Conservation (phyloP, 2,329 filamentous ascomycete species). For the Lizonia empirigonia region DNA sequence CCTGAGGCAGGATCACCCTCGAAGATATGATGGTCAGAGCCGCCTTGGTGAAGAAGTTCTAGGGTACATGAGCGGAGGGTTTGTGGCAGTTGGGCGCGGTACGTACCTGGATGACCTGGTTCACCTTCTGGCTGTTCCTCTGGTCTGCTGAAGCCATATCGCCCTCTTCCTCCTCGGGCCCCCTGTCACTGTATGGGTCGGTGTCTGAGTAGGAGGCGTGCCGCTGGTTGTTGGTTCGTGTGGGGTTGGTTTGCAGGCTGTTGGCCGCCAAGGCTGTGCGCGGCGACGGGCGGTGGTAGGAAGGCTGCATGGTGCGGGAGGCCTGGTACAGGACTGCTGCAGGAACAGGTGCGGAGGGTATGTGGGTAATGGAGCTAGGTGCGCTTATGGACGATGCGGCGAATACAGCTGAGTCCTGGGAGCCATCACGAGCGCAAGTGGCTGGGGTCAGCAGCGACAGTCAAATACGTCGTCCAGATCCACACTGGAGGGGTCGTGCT, state of each 20-base stretch:
- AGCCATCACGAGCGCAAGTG: slow-evolving; percentile 48
- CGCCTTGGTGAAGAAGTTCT: slow-evolving; percentile 93
- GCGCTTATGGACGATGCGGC: slow-evolving; percentile 42
- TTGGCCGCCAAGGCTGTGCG: slow-evolving; percentile 74
- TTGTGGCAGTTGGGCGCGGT: neutral
- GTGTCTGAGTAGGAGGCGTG: slow-evolving; percentile 65
- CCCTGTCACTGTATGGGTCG: slow-evolving; percentile 56
- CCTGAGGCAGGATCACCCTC: slow-evolving; percentile 70
- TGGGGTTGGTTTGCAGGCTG: slow-evolving; percentile 73
- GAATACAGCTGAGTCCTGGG: slow-evolving; percentile 41
- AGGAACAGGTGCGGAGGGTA: slow-evolving; percentile 22
- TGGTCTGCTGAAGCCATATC: slow-evolving; percentile 49
- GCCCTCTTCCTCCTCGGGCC: slow-evolving; percentile 57
- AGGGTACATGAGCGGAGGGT: slow-evolving; percentile 17
- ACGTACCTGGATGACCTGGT: slow-evolving; percentile 88
- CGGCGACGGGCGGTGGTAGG: slow-evolving; percentile 74
- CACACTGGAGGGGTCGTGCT: slow-evolving; percentile 31
- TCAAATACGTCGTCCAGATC: slow-evolving; percentile 24
- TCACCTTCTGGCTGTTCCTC: slow-evolving; percentile 66
- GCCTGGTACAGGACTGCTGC: slow-evolving; percentile 32
- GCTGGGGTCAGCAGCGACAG: slow-evolving; percentile 29
- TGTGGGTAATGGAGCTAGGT: slow-evolving; percentile 17
- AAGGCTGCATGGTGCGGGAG: slow-evolving; percentile 74
- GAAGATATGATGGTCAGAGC: slow-evolving; percentile 83
- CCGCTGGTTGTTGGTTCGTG: slow-evolving; percentile 73